Evolutionary conservation across 495 filamentous ascomycete genomes (phyloP), one percentile per base, ranked within the genome.

Genomic region (Bryoglossum gracile): DNA sequence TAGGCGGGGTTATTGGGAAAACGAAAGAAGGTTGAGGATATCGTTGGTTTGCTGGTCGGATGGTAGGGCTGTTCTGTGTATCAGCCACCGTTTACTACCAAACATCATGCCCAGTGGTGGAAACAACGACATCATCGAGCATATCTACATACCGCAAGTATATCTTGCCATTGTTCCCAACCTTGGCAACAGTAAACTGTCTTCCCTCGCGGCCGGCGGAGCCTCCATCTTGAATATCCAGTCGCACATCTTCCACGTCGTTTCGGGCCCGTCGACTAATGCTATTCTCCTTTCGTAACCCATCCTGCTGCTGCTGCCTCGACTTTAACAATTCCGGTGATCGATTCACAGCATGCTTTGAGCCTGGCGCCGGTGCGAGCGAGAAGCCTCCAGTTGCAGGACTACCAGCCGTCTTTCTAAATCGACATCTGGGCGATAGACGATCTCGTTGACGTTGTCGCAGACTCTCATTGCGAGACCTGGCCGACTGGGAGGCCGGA

Each of bases 151-250:
- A 95, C 91, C 90, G 87, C 50, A 97, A 69, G 64, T 92, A 97
- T 64, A 97, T 89, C 65, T 84, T 83, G 28, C 91, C 91, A 69
- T 92, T 91, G 61, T 89, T 86, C 38, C 89, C 90, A 48, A 97
- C 84, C 68, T 94, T 96, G 19, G 86, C 89, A 47, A 96, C 91
- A 8, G 88, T 87, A 65, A 95, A 97, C 60, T 92, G 85, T 41
- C 86, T 75, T 21, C 82, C 86, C 67, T 75, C 73, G 51, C 73
- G 66, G 8, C 74, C 75, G n/a, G 54, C 58, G 11, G 58, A 55
- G 17, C 51, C 40, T 23, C 54, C 58, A 33, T 78, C 75, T 4
- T 69, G 71, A 42, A 76, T 61, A 25, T 72, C 71, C 61, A 62
- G 68, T 57, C 68, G 74, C 28, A 68, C 68, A 17, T 60, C 48